These are phyloP conservation scores for Volvox carteri DNA, from an alignment of 163 green algal species.

Conservation along the genomic window DNA sequence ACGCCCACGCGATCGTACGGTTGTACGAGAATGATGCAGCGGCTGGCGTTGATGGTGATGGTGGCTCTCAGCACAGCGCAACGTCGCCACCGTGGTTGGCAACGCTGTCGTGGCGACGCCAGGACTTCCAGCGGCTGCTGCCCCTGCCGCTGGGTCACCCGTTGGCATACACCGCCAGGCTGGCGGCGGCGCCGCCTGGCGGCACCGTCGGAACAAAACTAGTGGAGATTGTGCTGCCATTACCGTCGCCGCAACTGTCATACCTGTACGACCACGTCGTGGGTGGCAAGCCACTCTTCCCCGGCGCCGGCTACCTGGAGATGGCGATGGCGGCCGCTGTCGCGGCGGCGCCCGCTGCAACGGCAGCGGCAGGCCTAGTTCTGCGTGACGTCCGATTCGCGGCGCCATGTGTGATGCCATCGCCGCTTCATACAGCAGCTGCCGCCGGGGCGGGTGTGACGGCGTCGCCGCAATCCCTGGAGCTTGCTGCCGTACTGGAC, in stretches of 20 bases:
- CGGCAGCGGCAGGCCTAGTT: neutral
- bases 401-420: conserved; percentile 72
- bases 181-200: neutral
- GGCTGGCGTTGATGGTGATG: neutral
- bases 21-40: neutral
- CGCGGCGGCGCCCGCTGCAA: conserved; percentile 1
- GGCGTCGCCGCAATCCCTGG: neutral
- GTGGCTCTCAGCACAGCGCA: too few species aligned
- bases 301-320: conserved; percentile 84
- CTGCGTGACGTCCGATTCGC: conserved; percentile 55
- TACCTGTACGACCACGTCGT: conserved; percentile 69
- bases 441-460: neutral
- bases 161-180: conserved; percentile 57
- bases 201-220: conserved; percentile 34
- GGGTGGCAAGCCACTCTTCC: conserved; percentile 70
- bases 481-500: conserved; percentile 58
- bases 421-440: neutral
- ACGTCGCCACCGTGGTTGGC: too few species aligned
- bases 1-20: conserved; percentile 82
- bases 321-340: conserved; percentile 56
- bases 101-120: neutral
- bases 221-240: conserved; percentile 59
- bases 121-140: conserved; percentile 56
- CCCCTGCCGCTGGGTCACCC: conserved; percentile 70
- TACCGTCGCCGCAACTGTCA: conserved; percentile 54